A percentile compares a stretch with the other conserved stretches of the same genome.
phyloP scores from a whole-genome alignment of 1,284 basidiomycete genomes.

The Chondrostereum purpureum region DNA sequence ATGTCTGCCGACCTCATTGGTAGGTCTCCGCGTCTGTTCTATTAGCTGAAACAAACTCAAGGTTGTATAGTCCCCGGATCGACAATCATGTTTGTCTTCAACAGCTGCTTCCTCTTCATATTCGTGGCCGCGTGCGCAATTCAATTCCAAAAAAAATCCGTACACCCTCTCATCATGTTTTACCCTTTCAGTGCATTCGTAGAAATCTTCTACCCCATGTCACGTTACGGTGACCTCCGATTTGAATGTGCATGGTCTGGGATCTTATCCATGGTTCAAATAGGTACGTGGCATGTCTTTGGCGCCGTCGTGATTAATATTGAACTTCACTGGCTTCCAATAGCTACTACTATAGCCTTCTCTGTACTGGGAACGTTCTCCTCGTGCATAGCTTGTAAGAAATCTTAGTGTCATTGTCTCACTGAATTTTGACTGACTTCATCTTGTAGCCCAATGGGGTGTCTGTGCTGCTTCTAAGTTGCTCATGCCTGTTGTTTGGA shows the following conservation, averaged over 20 bases:
- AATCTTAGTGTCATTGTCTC: slow-evolving; percentile 8
- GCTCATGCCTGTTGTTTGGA: slow-evolving; percentile 48
- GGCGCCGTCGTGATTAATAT: slow-evolving; percentile 4
- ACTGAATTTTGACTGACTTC: slow-evolving; percentile 1
- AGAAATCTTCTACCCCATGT: slow-evolving; percentile 28
- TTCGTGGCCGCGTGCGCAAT: slow-evolving; percentile 41
- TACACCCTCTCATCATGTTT: too few species aligned
- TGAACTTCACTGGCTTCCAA: slow-evolving; percentile 32
- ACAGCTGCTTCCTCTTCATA: slow-evolving; percentile 38
- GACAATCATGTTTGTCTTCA: slow-evolving; percentile 46
- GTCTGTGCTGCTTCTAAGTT: slow-evolving; percentile 48
- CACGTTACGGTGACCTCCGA: slow-evolving; percentile 34
- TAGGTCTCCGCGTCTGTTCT: slow-evolving; percentile 17
- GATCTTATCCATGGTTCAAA: slow-evolving; percentile 39
- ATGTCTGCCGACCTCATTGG: slow-evolving; percentile 30
- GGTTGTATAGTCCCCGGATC: slow-evolving; percentile 43
- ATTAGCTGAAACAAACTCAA: too few species aligned
- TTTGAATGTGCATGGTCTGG: slow-evolving; percentile 52
- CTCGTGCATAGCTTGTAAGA: slow-evolving; percentile 34
- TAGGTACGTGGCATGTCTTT: slow-evolving; percentile 29
- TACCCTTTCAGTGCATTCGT: slow-evolving; percentile 31
- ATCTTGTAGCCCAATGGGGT: slow-evolving; percentile 29
- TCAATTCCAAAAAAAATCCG: too few species aligned
- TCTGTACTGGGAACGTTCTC: slow-evolving; percentile 33
- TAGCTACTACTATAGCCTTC: slow-evolving; percentile 38